Evolutionary conservation across 192 early-diverging fungal species (phyloP).

Genomic region (Gonapodya prolifera): DNA sequence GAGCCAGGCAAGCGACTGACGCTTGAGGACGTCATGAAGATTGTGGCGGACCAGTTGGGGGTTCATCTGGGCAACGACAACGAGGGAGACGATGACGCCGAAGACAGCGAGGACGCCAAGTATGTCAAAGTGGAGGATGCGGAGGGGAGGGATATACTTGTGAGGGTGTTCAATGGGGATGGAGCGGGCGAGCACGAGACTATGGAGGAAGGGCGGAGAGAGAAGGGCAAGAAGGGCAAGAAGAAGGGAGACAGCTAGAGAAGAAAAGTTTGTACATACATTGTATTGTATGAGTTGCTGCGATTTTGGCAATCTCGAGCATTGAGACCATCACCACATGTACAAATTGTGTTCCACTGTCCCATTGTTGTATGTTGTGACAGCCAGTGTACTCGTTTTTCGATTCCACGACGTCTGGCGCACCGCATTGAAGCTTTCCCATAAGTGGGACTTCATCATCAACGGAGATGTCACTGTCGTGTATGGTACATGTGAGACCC

Average conservation of each 20-base stretch:
- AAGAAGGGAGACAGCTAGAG: not conserved
- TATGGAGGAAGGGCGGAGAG: not conserved
- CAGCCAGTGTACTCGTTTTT: no score
- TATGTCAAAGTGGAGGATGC: no score
- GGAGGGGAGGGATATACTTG: not conserved
- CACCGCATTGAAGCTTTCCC: no score
- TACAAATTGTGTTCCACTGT: no score
- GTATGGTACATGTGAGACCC: no score
- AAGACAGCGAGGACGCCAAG: not conserved
- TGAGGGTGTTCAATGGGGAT: no score
- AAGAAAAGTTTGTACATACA: not conserved
- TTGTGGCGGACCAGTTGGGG: not conserved
- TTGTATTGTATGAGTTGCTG: not conserved
- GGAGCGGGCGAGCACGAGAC: not conserved
- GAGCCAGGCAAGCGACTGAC: not conserved
- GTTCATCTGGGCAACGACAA: not conserved
- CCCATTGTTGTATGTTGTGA: no score
- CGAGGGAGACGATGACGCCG: not conserved
- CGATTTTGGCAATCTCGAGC: no score
- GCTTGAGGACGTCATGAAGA: not conserved
- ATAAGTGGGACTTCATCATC: no score
- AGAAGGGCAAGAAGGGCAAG: not conserved
- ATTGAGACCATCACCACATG: no score
- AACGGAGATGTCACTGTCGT: no score
- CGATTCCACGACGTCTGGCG: no score